phyloP scores from a whole-genome alignment of 108 stramenopile species.

The Parietichytrium sp. region DNA sequence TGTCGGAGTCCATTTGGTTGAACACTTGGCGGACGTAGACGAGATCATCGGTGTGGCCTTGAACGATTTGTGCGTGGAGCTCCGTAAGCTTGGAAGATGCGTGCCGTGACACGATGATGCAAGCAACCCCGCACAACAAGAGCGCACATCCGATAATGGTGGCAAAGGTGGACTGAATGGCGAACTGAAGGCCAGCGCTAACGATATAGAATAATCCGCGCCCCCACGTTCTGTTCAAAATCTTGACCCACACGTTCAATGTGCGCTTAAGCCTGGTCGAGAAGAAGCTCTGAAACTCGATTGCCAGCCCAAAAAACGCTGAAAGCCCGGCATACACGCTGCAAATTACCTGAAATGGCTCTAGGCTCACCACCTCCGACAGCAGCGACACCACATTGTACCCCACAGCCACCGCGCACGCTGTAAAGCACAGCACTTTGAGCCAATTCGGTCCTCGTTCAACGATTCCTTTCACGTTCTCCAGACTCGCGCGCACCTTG shows the following conservation, averaged over 20 bases:
- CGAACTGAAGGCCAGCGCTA: background rate
- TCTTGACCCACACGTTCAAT: slow-evolving; percentile 17
- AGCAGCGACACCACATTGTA: slow-evolving; percentile 1
- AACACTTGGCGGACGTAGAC: slow-evolving; percentile 37
- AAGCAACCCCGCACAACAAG: background rate
- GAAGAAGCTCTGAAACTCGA: slow-evolving; percentile 25
- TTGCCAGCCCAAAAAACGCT: background rate
- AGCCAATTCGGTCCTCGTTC: background rate
- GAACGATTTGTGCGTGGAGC: background rate
- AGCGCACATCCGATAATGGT: background rate
- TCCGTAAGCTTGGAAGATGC: slow-evolving; percentile 6
- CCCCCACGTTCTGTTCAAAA: slow-evolving; percentile 2
- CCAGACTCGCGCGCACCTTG: slow-evolving; percentile 1
- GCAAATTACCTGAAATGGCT: background rate
- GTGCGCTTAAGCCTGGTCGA: background rate
- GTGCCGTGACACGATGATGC: slow-evolving; percentile 4
- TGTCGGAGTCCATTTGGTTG: slow-evolving; percentile 23
- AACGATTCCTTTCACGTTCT: background rate
- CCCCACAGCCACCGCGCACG: slow-evolving; percentile 15
- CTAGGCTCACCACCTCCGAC: background rate
- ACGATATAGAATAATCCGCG: slow-evolving; percentile 28
- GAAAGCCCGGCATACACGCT: background rate
- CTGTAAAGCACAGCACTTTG: background rate
- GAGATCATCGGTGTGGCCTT: slow-evolving; percentile 34
- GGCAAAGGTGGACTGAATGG: background rate